A percentile compares a stretch with the other conserved stretches of the same genome.
These are phyloP conservation scores for Ceratocystis albifundus DNA, from an alignment of 2,329 filamentous ascomycete species.

Conservation along the genomic window DNA sequence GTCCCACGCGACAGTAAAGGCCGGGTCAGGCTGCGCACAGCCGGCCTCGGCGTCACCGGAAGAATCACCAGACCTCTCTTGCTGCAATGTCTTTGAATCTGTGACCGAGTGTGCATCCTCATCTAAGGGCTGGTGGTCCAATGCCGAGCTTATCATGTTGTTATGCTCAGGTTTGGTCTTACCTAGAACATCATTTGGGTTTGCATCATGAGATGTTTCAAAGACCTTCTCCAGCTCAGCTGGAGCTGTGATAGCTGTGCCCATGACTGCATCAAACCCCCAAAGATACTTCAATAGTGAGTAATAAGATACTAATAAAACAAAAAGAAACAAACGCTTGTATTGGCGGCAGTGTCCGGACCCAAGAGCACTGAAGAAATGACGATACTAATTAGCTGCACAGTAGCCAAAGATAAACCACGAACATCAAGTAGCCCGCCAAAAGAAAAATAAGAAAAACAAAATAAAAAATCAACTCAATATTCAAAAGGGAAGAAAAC, in stretches of 20 bases:
- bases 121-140: background rate
- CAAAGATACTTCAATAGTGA: background rate
- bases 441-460: too few species aligned
- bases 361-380: background rate
- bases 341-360: background rate
- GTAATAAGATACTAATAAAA: background rate
- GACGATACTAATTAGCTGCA: background rate
- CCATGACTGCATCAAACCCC: background rate
- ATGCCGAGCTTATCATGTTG: background rate
- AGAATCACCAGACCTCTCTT: slow-evolving; percentile 35
- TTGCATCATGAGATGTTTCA: background rate
- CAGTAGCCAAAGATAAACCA: background rate
- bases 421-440: background rate
- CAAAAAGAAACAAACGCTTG: background rate
- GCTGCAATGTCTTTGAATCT: background rate
- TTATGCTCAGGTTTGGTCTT: background rate
- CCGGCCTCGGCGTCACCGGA: slow-evolving; percentile 27
- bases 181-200: background rate
- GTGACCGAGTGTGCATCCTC: background rate
- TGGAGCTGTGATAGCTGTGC: background rate
- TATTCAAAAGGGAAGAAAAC: background rate
- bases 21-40: background rate
- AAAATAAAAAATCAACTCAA: background rate
- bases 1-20: slow-evolving; percentile 64
- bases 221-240: background rate